Evolutionary conservation across 2,329 filamentous ascomycete genomes (phyloP).

Genomic region (Fusarium multiceps): DNA sequence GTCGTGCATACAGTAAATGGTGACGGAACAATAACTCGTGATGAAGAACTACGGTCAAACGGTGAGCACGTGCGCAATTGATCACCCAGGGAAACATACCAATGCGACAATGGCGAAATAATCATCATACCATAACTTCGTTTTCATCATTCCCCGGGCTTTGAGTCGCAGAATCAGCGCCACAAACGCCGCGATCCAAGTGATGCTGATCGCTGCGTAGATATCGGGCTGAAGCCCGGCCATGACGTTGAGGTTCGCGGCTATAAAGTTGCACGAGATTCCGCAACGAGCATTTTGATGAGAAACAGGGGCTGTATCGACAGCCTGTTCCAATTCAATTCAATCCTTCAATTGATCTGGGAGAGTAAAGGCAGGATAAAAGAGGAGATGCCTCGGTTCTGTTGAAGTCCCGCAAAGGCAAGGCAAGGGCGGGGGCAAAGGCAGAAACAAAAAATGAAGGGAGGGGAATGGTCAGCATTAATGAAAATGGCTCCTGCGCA

Average conservation of each 20-base stretch:
- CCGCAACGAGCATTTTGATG: conserved; percentile 6
- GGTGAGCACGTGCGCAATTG: neutral
- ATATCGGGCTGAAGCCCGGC: conserved; percentile 37
- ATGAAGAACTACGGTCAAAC: conserved; percentile 2
- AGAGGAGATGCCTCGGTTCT: conserved; percentile 5
- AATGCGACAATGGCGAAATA: conserved; percentile 35
- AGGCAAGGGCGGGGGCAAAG: neutral
- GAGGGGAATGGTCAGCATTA: conserved; percentile 1
- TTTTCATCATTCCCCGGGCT: conserved; percentile 37
- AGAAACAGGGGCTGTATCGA: neutral
- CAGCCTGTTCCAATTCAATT: neutral
- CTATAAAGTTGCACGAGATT: neutral
- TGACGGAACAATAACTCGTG: conserved; percentile 19
- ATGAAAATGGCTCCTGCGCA: neutral
- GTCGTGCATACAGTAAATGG: conserved; percentile 22
- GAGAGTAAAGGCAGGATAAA: neutral
- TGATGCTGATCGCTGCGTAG: conserved; percentile 35
- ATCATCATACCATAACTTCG: conserved; percentile 42
- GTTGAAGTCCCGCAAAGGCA: neutral
- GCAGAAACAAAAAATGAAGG: neutral
- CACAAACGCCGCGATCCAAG: conserved; percentile 31
- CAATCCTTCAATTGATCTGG: neutral
- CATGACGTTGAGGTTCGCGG: conserved; percentile 23
- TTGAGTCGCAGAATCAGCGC: conserved; percentile 32
- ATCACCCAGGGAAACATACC: neutral